Conservation (phyloP, 2,329 filamentous ascomycete genomes). For the Exophiala sp. region DNA sequence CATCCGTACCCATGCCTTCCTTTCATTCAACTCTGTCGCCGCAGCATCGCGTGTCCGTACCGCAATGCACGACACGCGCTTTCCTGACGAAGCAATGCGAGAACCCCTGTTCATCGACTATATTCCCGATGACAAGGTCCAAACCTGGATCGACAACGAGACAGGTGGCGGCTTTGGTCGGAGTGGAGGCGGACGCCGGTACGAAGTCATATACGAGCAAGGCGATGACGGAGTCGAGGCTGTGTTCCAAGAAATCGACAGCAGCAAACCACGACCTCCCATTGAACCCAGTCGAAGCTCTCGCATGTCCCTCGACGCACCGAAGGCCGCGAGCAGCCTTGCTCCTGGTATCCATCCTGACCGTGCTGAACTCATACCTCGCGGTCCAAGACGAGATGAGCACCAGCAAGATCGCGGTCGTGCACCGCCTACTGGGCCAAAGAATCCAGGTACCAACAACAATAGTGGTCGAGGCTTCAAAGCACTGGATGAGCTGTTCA, state of each 20-base stretch:
- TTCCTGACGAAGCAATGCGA: slow-evolving; percentile 81
- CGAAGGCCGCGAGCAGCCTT: background rate
- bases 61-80: slow-evolving; percentile 72
- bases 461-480: slow-evolving; percentile 44
- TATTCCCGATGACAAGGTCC: slow-evolving; percentile 70
- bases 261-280: slow-evolving; percentile 12
- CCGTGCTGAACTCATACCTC: slow-evolving; percentile 13
- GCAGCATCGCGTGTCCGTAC: slow-evolving; percentile 74
- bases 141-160: slow-evolving; percentile 71
- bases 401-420: slow-evolving; percentile 14
- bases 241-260: slow-evolving; percentile 51
- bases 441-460: background rate
- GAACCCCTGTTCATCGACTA: slow-evolving; percentile 88
- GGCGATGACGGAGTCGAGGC: slow-evolving; percentile 57
- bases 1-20: slow-evolving; percentile 85
- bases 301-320: slow-evolving; percentile 9
- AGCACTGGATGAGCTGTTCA: slow-evolving; percentile 59
- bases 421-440: slow-evolving; percentile 7
- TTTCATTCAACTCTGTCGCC: slow-evolving; percentile 63
- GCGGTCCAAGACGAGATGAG: background rate
- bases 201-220: slow-evolving; percentile 69
- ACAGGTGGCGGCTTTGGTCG: slow-evolving; percentile 42
- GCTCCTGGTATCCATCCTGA: slow-evolving; percentile 20
- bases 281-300: slow-evolving; percentile 7
- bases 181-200: slow-evolving; percentile 50